A percentile compares a stretch with the other conserved stretches of the same genome.
Evolutionary conservation across 257 asterid genomes (phyloP).

Genomic region (Plectranthus barbatus): DNA sequence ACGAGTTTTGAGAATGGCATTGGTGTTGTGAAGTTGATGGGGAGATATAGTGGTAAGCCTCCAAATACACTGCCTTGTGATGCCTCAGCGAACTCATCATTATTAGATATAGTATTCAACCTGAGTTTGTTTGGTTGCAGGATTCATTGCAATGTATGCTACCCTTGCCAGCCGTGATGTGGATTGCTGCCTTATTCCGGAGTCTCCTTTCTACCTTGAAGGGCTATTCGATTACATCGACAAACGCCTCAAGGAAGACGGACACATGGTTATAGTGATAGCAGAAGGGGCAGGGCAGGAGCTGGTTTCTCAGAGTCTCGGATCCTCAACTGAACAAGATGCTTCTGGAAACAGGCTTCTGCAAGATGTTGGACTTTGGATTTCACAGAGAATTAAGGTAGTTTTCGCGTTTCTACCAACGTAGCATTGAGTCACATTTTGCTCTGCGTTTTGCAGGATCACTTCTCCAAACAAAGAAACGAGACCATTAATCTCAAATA

Average conservation of each 20-base stretch:
- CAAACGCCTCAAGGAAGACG: constrained; percentile 60
- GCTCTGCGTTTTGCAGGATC: constrained; percentile 36
- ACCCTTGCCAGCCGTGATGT: constrained; percentile 89
- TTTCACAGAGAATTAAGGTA: constrained; percentile 74
- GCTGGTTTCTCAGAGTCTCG: constrained; percentile 24
- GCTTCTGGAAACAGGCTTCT: constrained; percentile 78
- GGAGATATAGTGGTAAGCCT: constrained; percentile 59
- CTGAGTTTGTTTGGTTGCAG: constrained; percentile 19
- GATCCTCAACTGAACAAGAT: constrained; percentile 32
- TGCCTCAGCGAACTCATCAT: background rate
- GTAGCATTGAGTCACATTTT: too few species aligned
- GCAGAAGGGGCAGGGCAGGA: constrained; percentile 98
- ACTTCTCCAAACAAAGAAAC: constrained; percentile 43
- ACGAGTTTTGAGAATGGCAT: constrained; percentile 78
- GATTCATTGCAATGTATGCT: constrained; percentile 85
- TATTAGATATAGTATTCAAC: too few species aligned
- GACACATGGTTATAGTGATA: constrained; percentile 86
- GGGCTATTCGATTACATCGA: constrained; percentile 73
- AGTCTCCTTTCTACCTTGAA: constrained; percentile 78
- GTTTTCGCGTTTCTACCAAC: background rate
- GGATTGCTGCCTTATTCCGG: constrained; percentile 90
- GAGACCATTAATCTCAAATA: constrained; percentile 61
- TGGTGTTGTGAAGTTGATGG: constrained; percentile 89
- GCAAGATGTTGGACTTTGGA: constrained; percentile 78
- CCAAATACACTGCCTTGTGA: background rate